phyloP scores from a whole-genome alignment of 768 basidiomycete species.

The Crassisporium funariophilum region DNA sequence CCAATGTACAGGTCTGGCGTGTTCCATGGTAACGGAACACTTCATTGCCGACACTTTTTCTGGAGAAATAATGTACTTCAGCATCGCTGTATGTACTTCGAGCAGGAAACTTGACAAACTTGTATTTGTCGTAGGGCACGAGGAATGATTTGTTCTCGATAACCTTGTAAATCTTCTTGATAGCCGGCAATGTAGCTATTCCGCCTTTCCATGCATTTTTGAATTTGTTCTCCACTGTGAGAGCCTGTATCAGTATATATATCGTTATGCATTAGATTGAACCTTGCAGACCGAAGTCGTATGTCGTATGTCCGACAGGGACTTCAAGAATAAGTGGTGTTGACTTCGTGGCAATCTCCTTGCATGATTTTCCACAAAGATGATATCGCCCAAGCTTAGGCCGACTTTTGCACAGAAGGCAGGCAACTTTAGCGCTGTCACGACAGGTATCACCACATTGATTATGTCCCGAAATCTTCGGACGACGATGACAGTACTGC shows the following conservation, averaged over 20 bases:
- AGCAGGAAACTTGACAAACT: no score
- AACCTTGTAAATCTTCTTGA: slow-evolving; percentile 33
- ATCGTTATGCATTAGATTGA: neutral
- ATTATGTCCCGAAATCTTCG: slow-evolving; percentile 19
- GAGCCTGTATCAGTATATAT: neutral
- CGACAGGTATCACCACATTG: slow-evolving; percentile 27
- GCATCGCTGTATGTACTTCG: no score
- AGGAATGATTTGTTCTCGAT: slow-evolving; percentile 26
- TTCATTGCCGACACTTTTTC: slow-evolving; percentile 12
- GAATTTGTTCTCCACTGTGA: slow-evolving; percentile 30
- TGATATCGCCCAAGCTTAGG: slow-evolving; percentile 28
- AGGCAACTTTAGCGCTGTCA: slow-evolving; percentile 26
- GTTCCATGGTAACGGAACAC: slow-evolving; percentile 17
- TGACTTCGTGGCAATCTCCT: slow-evolving; percentile 19
- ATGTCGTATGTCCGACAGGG: slow-evolving; percentile 25
- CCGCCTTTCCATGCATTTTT: slow-evolving; percentile 24
- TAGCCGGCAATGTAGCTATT: slow-evolving; percentile 13
- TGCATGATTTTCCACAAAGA: slow-evolving; percentile 28
- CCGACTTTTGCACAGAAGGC: slow-evolving; percentile 29
- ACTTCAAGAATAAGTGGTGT: slow-evolving; percentile 28
- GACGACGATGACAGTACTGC: slow-evolving; percentile 31
- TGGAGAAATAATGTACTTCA: no score
- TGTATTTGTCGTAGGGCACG: slow-evolving; percentile 26
- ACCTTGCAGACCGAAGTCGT: slow-evolving; percentile 17
- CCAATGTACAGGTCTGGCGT: slow-evolving; percentile 10